phyloP scores from a whole-genome alignment of 257 asterid species.

The Fraxinus cuspidata region DNA sequence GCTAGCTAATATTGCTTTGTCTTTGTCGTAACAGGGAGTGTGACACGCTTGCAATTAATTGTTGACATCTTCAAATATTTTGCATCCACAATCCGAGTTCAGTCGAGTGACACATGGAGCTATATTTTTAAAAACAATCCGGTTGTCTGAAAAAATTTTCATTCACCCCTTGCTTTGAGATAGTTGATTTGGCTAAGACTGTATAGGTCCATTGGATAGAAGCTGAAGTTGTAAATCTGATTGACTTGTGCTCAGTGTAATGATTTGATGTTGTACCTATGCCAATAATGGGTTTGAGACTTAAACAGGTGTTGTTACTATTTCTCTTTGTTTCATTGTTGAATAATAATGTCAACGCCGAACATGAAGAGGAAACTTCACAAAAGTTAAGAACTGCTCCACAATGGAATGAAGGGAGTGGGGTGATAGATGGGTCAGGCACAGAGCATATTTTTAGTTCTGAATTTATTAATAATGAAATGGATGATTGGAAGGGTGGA shows the following conservation, averaged over 20 bases:
- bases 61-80: not conserved
- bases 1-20: conserved; percentile 10
- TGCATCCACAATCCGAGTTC: conserved; percentile 18
- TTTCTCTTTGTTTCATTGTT: conserved; percentile 40
- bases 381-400: conserved; percentile 68
- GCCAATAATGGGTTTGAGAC: conserved; percentile 43
- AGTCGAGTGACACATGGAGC: conserved; percentile 9
- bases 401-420: conserved; percentile 51
- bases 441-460: conserved; percentile 53
- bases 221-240: conserved; percentile 24
- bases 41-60: not conserved
- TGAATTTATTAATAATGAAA: conserved; percentile 35
- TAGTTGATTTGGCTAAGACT: conserved; percentile 6
- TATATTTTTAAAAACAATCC: not conserved
- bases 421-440: conserved; percentile 90
- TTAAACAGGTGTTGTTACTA: conserved; percentile 39
- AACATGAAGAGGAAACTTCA: conserved; percentile 40
- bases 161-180: conserved; percentile 15
- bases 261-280: conserved; percentile 16
- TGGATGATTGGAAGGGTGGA: conserved; percentile 48
- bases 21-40: conserved; percentile 16
- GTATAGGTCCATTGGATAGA: conserved; percentile 8
- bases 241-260: not conserved
- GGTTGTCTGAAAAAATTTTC: conserved; percentile 16
- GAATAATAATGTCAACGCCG: conserved; percentile 37